Conservation (phyloP, 768 basidiomycete species). For the Candolleomyces eurysporus region DNA sequence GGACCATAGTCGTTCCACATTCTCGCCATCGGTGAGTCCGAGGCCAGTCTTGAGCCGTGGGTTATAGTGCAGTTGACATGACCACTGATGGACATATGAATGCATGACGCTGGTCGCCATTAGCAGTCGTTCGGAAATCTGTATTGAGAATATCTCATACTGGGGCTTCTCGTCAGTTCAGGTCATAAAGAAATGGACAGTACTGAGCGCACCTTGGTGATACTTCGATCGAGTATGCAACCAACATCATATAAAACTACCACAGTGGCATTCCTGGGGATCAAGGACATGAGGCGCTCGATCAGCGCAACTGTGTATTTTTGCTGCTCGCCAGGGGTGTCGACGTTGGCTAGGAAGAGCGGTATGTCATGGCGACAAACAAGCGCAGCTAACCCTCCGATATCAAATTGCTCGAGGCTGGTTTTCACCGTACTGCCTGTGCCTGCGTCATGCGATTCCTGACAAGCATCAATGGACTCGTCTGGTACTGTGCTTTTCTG, state of each 20-base stretch:
- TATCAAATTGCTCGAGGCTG: conserved; percentile 1
- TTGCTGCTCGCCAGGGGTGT: conserved; percentile 35
- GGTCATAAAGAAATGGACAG: background rate
- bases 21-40: conserved; percentile 32
- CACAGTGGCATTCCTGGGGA: conserved; percentile 24
- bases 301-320: conserved; percentile 35
- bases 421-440: conserved; percentile 16
- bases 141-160: conserved; percentile 24
- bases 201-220: conserved; percentile 19
- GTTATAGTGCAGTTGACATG: conserved; percentile 31
- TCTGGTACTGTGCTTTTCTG: conserved; percentile 22
- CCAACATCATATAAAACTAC: conserved; percentile 26
- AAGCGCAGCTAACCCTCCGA: conserved; percentile 8
- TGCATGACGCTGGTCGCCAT: conserved; percentile 36
- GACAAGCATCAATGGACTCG: conserved; percentile 31
- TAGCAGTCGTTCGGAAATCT: conserved; percentile 16
- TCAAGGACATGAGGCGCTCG: conserved; percentile 21
- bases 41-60: conserved; percentile 25
- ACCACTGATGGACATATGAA: conserved; percentile 27
- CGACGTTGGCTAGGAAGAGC: conserved; percentile 10
- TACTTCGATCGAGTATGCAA: conserved; percentile 26
- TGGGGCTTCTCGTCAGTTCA: conserved; percentile 1
- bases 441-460: conserved; percentile 30
- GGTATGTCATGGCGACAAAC: conserved; percentile 5
- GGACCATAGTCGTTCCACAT: conserved; percentile 34